Evolutionary conservation across 2,329 filamentous ascomycete species (phyloP).

Genomic region (Aspergillus pseudoterreus): DNA sequence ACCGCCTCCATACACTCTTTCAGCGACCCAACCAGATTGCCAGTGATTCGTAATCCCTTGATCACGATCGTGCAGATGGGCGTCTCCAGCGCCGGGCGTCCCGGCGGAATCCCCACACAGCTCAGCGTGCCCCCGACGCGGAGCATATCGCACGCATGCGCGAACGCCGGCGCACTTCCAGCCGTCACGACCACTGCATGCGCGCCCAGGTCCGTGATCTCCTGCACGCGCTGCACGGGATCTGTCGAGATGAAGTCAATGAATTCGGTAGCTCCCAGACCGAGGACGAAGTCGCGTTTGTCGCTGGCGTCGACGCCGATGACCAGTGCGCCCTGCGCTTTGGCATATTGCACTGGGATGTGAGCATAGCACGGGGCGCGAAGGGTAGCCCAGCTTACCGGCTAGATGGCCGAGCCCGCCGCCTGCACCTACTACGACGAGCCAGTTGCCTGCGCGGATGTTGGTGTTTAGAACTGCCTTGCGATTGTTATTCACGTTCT

Average conservation of each 20-base stretch:
- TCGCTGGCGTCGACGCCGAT: slow-evolving; percentile 42
- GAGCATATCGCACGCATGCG: slow-evolving; percentile 43
- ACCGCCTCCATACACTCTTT: slow-evolving; percentile 47
- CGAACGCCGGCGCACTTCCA: slow-evolving; percentile 40
- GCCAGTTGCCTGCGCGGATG: slow-evolving; percentile 37
- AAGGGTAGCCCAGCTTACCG: slow-evolving; percentile 22
- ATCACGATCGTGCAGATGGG: slow-evolving; percentile 45
- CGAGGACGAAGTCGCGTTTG: slow-evolving; percentile 38
- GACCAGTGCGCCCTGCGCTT: slow-evolving; percentile 39
- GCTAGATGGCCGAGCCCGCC: slow-evolving; percentile 46
- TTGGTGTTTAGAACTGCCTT: slow-evolving; percentile 43
- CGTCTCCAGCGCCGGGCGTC: slow-evolving; percentile 37
- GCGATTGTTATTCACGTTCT: neutral
- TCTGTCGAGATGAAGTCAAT: slow-evolving; percentile 40
- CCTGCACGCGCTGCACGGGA: slow-evolving; percentile 30
- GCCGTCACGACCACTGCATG: slow-evolving; percentile 43
- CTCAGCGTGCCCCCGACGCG: slow-evolving; percentile 42
- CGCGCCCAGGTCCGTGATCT: slow-evolving; percentile 39
- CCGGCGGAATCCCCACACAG: slow-evolving; percentile 44
- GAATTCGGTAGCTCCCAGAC: slow-evolving; percentile 39
- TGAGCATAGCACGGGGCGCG: slow-evolving; percentile 1
- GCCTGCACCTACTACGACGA: slow-evolving; percentile 46
- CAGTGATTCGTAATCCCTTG: slow-evolving; percentile 41
- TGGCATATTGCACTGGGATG: slow-evolving; percentile 42
- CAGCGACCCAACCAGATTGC: slow-evolving; percentile 44